Percentiles rank a stretch among this genome's conserved stretches.
phyloP scores from a whole-genome alignment of 352 stramenopile genomes.

The Phytopythium vexans region DNA sequence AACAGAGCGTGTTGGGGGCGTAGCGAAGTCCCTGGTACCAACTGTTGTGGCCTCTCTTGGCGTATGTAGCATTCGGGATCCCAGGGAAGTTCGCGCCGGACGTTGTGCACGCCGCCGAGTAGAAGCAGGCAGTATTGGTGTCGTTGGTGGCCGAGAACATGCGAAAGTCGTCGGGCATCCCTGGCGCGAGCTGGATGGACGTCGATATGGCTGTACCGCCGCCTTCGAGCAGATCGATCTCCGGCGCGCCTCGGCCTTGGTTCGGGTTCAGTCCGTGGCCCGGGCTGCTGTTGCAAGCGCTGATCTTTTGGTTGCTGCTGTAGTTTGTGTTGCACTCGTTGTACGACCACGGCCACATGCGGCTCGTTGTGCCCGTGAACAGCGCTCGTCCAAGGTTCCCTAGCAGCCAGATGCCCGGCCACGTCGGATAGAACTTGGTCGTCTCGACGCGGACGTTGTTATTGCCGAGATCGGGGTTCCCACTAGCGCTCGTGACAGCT shows the following conservation, averaged over 20 bases:
- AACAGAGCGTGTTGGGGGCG: slow-evolving; percentile 41
- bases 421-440: slow-evolving; percentile 70
- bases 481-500: slow-evolving; percentile 33
- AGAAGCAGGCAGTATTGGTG: slow-evolving; percentile 23
- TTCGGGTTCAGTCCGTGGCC: slow-evolving; percentile 86
- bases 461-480: slow-evolving; percentile 55
- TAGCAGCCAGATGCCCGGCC: slow-evolving; percentile 95
- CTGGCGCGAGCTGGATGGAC: slow-evolving; percentile 77
- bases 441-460: slow-evolving; percentile 25
- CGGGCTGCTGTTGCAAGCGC: slow-evolving; percentile 80
- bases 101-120: slow-evolving; percentile 19
- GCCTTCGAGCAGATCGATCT: slow-evolving; percentile 92
- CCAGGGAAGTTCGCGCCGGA: slow-evolving; percentile 26
- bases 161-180: slow-evolving; percentile 39
- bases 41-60: slow-evolving; percentile 23
- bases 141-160: slow-evolving; percentile 19
- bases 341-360: slow-evolving; percentile 93
- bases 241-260: slow-evolving; percentile 76
- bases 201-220: slow-evolving; percentile 55
- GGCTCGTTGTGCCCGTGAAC: slow-evolving; percentile 88
- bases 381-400: slow-evolving; percentile 94
- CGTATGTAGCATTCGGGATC: slow-evolving; percentile 37
- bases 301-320: slow-evolving; percentile 28
- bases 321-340: slow-evolving; percentile 64
- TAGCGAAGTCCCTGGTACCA: slow-evolving; percentile 67